Evolutionary conservation across 1,284 basidiomycete species (phyloP).

Genomic region (Cerioporus squamosus): DNA sequence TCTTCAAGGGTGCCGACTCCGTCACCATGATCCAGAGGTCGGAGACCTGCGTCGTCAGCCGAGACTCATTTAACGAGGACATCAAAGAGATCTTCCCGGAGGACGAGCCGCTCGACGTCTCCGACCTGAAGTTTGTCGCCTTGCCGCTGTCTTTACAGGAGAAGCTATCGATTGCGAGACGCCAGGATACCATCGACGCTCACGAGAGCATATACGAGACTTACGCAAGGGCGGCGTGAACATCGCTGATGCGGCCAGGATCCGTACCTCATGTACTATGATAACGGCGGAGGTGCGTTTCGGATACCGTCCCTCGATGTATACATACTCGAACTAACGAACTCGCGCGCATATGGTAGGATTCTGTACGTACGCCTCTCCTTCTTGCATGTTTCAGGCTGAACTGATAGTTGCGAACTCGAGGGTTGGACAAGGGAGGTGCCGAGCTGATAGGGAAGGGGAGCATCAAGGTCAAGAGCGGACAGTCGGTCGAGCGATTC

Average conservation of each 20-base stretch:
- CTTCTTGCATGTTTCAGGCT: no score
- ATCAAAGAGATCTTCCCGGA: constrained; percentile 40
- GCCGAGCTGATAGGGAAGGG: constrained; percentile 59
- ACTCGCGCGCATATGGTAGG: no score
- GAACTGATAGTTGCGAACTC: no score
- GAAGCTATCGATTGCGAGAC: constrained; percentile 28
- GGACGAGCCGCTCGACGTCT: constrained; percentile 44
- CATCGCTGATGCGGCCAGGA: constrained; percentile 29
- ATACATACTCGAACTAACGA: no score
- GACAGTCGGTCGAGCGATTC: constrained; percentile 39
- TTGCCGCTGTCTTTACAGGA: constrained; percentile 43
- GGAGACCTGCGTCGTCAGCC: constrained; percentile 30
- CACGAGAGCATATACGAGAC: constrained; percentile 55
- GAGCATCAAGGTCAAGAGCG: constrained; percentile 57
- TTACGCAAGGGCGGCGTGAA: constrained; percentile 62
- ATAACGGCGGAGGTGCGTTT: no score
- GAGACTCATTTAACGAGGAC: constrained; percentile 30
- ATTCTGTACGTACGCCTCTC: no score
- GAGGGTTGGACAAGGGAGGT: constrained; percentile 32
- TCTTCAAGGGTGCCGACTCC: constrained; percentile 39
- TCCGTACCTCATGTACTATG: no score
- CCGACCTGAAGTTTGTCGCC: constrained; percentile 48
- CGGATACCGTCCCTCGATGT: no score
- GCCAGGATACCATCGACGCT: constrained; percentile 30
- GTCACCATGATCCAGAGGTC: constrained; percentile 38